A percentile compares a stretch with the other conserved stretches of the same genome.
Evolutionary conservation across 805 yeast species (phyloP).

Genomic region (Citeromyces nyonsensis): DNA sequence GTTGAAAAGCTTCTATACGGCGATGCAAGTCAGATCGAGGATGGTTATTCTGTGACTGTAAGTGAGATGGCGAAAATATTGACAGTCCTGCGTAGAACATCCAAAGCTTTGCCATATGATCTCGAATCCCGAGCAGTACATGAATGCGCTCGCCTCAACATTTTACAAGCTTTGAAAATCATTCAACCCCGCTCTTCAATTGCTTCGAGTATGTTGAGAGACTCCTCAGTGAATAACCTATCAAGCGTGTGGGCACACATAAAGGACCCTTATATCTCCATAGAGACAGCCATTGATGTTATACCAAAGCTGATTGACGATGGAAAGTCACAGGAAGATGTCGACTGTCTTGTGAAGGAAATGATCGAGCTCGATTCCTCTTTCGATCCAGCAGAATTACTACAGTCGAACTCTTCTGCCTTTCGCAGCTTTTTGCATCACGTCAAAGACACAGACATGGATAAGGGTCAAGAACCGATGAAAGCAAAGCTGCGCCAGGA

Average conservation of each 20-base stretch:
- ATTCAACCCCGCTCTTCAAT: not conserved
- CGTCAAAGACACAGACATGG: not conserved
- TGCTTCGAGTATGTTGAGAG: not conserved
- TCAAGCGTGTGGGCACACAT: not conserved
- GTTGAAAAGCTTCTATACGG: conserved; percentile 2
- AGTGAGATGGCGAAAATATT: not conserved
- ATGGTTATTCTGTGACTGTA: conserved; percentile 1
- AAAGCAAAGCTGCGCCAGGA: not conserved
- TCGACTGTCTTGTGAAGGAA: too few species aligned
- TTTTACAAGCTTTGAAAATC: not conserved
- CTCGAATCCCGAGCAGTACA: not conserved
- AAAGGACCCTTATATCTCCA: not conserved
- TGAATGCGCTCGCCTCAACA: not conserved
- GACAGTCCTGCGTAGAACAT: not conserved
- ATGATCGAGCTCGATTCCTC: too few species aligned
- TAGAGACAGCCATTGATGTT: not conserved
- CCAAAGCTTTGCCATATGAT: not conserved
- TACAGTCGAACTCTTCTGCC: too few species aligned
- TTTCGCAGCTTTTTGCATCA: not conserved
- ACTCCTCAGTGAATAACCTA: too few species aligned
- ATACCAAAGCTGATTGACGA: too few species aligned
- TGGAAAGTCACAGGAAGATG: too few species aligned
- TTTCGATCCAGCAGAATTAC: too few species aligned
- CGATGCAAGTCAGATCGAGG: conserved; percentile 1
- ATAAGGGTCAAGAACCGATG: not conserved